Conservation (phyloP, 2,329 filamentous ascomycete species). For the Blastomyces parvus region DNA sequence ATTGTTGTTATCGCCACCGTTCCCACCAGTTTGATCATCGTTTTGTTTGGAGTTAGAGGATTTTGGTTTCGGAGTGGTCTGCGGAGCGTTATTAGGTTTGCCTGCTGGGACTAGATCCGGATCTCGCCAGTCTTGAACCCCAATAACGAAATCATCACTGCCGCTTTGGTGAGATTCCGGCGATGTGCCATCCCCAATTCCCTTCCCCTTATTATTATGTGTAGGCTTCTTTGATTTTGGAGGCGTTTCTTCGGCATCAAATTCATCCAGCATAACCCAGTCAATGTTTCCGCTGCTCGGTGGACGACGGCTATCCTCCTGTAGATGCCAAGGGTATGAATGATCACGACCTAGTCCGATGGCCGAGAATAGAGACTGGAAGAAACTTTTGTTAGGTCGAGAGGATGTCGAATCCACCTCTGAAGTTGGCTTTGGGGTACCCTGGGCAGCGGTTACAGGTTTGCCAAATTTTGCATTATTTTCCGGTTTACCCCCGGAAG, state of each 20-base stretch:
- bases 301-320: constrained; percentile 51
- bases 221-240: constrained; percentile 17
- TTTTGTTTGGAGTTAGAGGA: constrained; percentile 24
- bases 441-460: constrained; percentile 23
- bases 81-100: constrained; percentile 13
- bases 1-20: constrained; percentile 26
- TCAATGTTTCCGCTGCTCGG: constrained; percentile 65
- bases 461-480: constrained; percentile 20
- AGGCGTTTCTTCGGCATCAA: constrained; percentile 43
- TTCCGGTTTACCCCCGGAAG: constrained; percentile 37
- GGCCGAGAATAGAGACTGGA: constrained; percentile 34
- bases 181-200: not conserved
- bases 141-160: constrained; percentile 61
- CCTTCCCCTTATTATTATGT: constrained; percentile 23
- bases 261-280: constrained; percentile 62
- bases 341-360: constrained; percentile 34
- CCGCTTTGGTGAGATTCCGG: constrained; percentile 18
- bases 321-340: constrained; percentile 18
- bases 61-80: constrained; percentile 20
- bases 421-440: constrained; percentile 22
- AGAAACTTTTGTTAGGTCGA: constrained; percentile 21
- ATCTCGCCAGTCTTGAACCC: constrained; percentile 80
- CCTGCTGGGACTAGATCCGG: constrained; percentile 55
- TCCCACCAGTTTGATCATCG: constrained; percentile 18
- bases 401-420: constrained; percentile 19